Conservation (phyloP, 805 yeast species). For the Zygosaccharomyces kombuchaensis region DNA sequence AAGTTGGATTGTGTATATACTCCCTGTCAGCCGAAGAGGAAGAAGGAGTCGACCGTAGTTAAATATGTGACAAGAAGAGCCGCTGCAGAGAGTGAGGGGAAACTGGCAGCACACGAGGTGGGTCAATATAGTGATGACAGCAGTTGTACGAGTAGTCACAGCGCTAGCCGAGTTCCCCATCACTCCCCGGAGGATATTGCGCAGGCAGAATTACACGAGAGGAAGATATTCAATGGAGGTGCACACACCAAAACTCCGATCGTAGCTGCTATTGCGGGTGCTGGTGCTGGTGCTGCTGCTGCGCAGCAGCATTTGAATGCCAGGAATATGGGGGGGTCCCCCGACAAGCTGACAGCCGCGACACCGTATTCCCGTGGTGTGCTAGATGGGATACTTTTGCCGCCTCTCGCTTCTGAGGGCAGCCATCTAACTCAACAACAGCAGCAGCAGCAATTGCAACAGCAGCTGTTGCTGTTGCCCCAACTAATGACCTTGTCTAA, state of each 20-base stretch:
- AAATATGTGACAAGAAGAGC: constrained; percentile 18
- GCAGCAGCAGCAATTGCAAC: constrained; percentile 26
- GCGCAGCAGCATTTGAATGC: neutral
- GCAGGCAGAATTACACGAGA: constrained; percentile 1
- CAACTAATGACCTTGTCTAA: constrained; percentile 31
- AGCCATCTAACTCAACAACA: constrained; percentile 16
- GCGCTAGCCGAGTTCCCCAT: constrained; percentile 6
- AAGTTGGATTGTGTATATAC: constrained; percentile 70
- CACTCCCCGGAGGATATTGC: constrained; percentile 6
- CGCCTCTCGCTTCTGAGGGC: constrained; percentile 23
- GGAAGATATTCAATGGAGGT: neutral
- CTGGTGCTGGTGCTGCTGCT: neutral
- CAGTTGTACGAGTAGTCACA: constrained; percentile 9
- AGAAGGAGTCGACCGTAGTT: constrained; percentile 18
- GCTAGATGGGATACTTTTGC: constrained; percentile 22
- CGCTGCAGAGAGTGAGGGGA: constrained; percentile 15
- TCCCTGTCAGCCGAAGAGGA: constrained; percentile 25
- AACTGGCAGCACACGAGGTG: constrained; percentile 7
- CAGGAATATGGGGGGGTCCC: constrained; percentile 7
- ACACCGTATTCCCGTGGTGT: constrained; percentile 6
- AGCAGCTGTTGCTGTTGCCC: constrained; percentile 27
- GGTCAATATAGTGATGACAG: constrained; percentile 10
- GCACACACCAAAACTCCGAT: neutral
- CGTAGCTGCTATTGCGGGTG: neutral
- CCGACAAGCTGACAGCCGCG: constrained; percentile 6